Conservation (phyloP, 805 yeast genomes). For the Scheffersomyces ergatensis region DNA sequence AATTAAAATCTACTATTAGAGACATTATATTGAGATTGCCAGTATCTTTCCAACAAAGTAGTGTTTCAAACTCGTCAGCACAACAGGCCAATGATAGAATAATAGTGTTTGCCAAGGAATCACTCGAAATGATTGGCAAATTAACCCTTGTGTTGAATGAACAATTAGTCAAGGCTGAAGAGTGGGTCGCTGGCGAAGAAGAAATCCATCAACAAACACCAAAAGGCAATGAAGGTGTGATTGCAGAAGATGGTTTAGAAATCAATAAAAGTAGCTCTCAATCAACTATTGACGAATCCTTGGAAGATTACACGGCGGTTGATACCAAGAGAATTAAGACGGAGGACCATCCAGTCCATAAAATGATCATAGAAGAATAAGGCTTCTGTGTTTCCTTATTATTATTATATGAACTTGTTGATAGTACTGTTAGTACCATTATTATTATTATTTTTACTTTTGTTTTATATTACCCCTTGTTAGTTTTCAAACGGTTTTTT, state of each 20-base stretch:
- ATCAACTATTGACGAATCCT: conserved; percentile 7
- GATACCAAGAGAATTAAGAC: conserved; percentile 9
- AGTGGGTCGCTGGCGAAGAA: conserved; percentile 61
- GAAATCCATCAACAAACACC: conserved; percentile 6
- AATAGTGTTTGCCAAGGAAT: conserved; percentile 80
- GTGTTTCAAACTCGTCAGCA: conserved; percentile 7
- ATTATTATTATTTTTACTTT: background rate
- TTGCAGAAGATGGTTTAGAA: background rate
- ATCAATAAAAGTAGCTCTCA: background rate
- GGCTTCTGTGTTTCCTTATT: too few species aligned
- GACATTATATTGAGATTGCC: conserved; percentile 78
- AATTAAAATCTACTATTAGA: conserved; percentile 68
- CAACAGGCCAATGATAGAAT: conserved; percentile 58
- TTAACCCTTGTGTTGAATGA: conserved; percentile 84
- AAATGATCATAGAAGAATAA: background rate
- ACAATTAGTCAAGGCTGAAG: conserved; percentile 79
- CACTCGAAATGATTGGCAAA: conserved; percentile 80
- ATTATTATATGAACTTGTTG: too few species aligned
- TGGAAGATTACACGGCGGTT: conserved; percentile 1
- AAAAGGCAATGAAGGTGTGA: background rate
- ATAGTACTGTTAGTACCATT: background rate
- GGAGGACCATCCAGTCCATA: background rate
- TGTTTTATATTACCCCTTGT: too few species aligned
- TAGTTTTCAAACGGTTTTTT: too few species aligned
- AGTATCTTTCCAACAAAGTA: conserved; percentile 41